Percentiles rank a stretch among this genome's conserved stretches.
These are phyloP conservation scores for Peronospora belbahrii DNA, from an alignment of 352 stramenopile species.

Conservation along the genomic window DNA sequence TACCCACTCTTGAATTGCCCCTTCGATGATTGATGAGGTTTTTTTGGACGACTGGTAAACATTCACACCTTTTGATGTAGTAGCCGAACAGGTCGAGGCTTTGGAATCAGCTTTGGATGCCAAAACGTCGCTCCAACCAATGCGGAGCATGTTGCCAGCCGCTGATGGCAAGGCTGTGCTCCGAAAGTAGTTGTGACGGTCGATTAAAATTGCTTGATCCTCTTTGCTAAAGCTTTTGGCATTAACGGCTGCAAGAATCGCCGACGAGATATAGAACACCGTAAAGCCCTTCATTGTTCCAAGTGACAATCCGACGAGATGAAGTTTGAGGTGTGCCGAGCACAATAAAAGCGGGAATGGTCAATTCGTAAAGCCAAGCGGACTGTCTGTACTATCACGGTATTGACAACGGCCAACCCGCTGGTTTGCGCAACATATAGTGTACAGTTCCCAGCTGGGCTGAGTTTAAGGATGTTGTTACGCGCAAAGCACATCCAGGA, in stretches of 20 bases:
- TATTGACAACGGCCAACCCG: neutral
- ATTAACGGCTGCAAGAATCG: neutral
- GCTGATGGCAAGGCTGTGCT: slow-evolving; percentile 56
- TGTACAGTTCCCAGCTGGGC: neutral
- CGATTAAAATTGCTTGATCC: slow-evolving; percentile 54
- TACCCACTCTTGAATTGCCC: slow-evolving; percentile 46
- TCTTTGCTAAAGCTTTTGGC: slow-evolving; percentile 17
- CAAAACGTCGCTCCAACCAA: slow-evolving; percentile 47
- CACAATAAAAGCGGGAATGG: slow-evolving; percentile 9
- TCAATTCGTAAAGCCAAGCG: neutral
- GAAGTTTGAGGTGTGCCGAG: slow-evolving; percentile 2
- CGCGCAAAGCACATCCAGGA: too few species aligned
- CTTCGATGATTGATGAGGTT: slow-evolving; percentile 28
- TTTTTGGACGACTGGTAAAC: slow-evolving; percentile 23
- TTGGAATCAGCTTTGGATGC: slow-evolving; percentile 28
- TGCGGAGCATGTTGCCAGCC: slow-evolving; percentile 48
- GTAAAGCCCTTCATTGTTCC: slow-evolving; percentile 17
- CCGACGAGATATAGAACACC: slow-evolving; percentile 4
- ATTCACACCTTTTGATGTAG: slow-evolving; percentile 34
- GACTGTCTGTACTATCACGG: neutral
- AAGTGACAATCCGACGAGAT: neutral
- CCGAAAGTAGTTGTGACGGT: slow-evolving; percentile 68
- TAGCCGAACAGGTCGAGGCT: slow-evolving; percentile 29
- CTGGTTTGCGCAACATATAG: too few species aligned
- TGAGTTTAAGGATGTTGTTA: neutral